Evolutionary conservation across 2,329 filamentous ascomycete species (phyloP), one percentile per base, ranked within the genome.

Genomic region (Pseudocercospora pini-densiflorae): DNA sequence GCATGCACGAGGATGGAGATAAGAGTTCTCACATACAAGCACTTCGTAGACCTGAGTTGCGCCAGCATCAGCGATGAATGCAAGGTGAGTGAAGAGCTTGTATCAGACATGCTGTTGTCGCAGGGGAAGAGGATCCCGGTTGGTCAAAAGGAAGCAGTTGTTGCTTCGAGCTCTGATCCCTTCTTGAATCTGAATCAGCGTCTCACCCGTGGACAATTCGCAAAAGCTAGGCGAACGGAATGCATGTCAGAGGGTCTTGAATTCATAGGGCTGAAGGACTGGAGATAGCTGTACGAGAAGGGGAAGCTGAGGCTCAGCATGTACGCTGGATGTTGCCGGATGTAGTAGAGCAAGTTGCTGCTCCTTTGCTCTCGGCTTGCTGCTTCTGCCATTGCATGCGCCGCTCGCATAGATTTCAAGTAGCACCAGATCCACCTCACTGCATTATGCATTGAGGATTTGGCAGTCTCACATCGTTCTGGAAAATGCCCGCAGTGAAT

Each of bases 401-500:
- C 21, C 49, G 21, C 19, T 53, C 49, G 24, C 49, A 16, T 53
- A 53, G 23, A 14, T 27, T 27, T 51, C 47, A 51, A 19, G 47
- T 24, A 24, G 23, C 12, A 23, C 21, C 12, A 16, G 8, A 24
- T 55, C 51, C 51, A 55, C 51, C 12, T 29, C 24, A 16, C 23
- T 55, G 51, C 51, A 31, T n/a, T 29, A 16, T 54, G 51, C 16
- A 33, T 12, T 23, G 57, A 59, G 51, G 57, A 43, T 59, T 43
- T 23, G 55, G 55, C 55, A 59, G 55, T 23, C 31, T 24, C n/a
- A 14, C 10, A 19, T 59, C 55, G 55, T 31, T 40, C 19, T 36
- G n/a, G 19, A 43, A 47, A 47, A 59, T 59, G 33, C 57, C 57
- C 36, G 31, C 57, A 55, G 47, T 51, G n/a, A 19, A 58, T 40